phyloP scores from a whole-genome alignment of 306 rosid species.

The Cicer bijugum region DNA sequence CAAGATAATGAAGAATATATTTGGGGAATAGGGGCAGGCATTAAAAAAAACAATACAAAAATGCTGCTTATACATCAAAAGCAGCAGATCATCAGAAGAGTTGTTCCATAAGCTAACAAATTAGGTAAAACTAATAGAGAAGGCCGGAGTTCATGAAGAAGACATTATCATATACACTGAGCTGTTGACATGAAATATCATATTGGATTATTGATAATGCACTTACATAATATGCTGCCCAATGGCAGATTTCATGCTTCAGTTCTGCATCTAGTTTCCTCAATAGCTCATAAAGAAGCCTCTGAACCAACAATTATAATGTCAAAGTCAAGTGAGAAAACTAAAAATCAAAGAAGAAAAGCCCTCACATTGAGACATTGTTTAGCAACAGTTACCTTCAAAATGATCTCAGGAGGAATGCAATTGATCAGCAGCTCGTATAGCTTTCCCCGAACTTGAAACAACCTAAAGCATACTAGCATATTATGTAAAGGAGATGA shows the following conservation, averaged over 20 bases:
- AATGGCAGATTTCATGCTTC: conserved; percentile 92
- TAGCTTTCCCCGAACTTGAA: conserved; percentile 84
- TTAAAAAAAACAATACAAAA: neutral
- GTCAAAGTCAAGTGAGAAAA: conserved; percentile 15
- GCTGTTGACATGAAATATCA: conserved; percentile 12
- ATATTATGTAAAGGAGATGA: conserved; percentile 7
- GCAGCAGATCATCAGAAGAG: neutral
- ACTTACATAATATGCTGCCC: conserved; percentile 98
- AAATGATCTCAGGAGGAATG: conserved; percentile 88
- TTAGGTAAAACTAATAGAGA: neutral
- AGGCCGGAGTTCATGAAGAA: conserved; percentile 2
- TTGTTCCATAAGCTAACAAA: conserved; percentile 13
- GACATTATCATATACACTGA: conserved; percentile 10
- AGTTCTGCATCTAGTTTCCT: conserved; percentile 87
- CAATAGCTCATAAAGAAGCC: conserved; percentile 79
- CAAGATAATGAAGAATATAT: conserved; percentile 6
- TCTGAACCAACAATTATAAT: conserved; percentile 59
- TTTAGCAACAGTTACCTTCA: conserved; percentile 64
- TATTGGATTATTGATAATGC: neutral
- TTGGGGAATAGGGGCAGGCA: neutral
- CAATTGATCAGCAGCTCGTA: conserved; percentile 91
- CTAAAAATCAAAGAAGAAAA: neutral
- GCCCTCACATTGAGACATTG: neutral
- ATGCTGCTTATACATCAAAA: conserved; percentile 19
- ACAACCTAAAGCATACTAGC: conserved; percentile 57